Evolutionary conservation across 164 flowering plant genomes (phyloP).

Genomic region (Umbellularia californica): DNA sequence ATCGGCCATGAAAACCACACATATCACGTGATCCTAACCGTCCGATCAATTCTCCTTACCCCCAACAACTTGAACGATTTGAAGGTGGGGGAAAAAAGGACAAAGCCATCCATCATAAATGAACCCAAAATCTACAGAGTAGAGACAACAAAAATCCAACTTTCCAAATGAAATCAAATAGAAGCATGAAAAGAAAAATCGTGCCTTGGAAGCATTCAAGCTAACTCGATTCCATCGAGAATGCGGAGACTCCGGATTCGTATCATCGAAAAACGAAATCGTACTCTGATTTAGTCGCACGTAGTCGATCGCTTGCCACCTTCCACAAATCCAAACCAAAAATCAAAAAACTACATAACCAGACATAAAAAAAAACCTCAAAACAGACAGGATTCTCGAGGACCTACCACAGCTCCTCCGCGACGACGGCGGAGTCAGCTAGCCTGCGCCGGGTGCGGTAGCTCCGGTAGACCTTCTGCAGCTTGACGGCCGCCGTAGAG

Average conservation of each 20-base stretch:
- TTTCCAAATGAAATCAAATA: neutral
- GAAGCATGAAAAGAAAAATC: neutral
- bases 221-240: conserved; percentile 65
- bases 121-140: neutral
- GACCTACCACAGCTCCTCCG: conserved; percentile 72
- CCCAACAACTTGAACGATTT: neutral
- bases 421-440: conserved; percentile 82
- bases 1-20: no score
- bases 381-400: neutral
- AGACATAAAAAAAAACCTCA: neutral
- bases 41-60: no score
- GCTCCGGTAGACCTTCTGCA: conserved; percentile 75
- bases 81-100: neutral
- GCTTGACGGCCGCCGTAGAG: conserved; percentile 34
- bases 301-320: conserved; percentile 80
- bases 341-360: neutral
- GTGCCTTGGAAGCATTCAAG: conserved; percentile 80
- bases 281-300: conserved; percentile 68
- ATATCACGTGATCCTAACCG: no score
- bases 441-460: conserved; percentile 72
- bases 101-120: neutral
- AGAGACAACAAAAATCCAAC: neutral
- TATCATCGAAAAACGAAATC: conserved; percentile 59
- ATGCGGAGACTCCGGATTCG: conserved; percentile 52
- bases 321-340: conserved; percentile 9